Evolutionary conservation across 148 eudicot genomes (phyloP), one percentile per base, ranked within the genome.

Genomic region (Chenopodium berlandieri): DNA sequence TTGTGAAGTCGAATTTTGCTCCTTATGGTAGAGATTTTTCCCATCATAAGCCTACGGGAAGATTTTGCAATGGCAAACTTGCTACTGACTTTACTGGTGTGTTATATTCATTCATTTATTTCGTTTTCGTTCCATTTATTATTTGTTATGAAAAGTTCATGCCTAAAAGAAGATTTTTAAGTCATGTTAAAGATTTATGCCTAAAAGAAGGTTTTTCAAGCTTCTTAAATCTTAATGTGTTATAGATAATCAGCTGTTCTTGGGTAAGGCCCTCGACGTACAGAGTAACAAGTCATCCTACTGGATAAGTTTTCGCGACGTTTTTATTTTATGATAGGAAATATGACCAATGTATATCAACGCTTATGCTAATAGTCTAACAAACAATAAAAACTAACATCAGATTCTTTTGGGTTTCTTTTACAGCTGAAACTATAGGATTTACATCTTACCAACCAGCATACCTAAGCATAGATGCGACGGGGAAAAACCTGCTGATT

Each of bases 61-160:
- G 99, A 71, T 96, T 96, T 80, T 94, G 93, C 84, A 96, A 96
- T 82, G 99, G 99, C 83, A 96, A 94, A 77, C 98, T 96, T 75
- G 99, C 99, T 69, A 81, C 93, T 5, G 99, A 96, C 77, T 88
- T 91, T 69, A 94, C 95, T 46, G 99, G 99, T 96, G 78, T 34
- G 10, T 37, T 68, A 62, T 11, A 1, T 71, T 71, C 62, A 14
- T 52, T 52, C 4, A 3, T 56, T 22, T 13, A n/a, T 8, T 22
- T 9, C 54, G 14, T 50, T 12, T 50, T 50, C 54, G 10, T 9
- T 50, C 54, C 54, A 9, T 50, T 50, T 50, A 50, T 50, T 50
- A 5, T 34, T 2, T 34, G 44, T 37, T 37, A 7, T 37, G 44
- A 37, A 37, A 37, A 37, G 44, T 37, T 37, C 44, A 37, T 37